Evolutionary conservation across 495 filamentous ascomycete species (phyloP), one percentile per base, ranked within the genome.

Genomic region (Xylaria cubensis): DNA sequence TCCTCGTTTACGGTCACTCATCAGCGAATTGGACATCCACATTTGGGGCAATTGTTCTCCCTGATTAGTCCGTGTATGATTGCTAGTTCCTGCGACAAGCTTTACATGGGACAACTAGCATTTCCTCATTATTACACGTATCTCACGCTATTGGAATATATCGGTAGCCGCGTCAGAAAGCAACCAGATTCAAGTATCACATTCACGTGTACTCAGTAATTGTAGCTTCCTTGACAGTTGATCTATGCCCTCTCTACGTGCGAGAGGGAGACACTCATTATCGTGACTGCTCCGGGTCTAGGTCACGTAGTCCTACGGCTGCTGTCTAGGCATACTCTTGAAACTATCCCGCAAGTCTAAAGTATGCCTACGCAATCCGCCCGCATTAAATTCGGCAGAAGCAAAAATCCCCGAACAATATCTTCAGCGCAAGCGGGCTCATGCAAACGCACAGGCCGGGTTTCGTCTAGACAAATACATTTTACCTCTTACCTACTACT

Each of bases 331-430:
- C 3, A 7, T 32, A 15, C 34, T 41, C n/a, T 41, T 67, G 34
- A 42, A 26, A 50, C 65, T 34, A 42, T 56, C 34, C 42, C 65
- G 50, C 65, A 46, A 42, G 50, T 56, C 19, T 55, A n/a, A 36
- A 67, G 13, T 39, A 36, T 21, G 48, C 50, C 65, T 51, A 56
- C 56, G 65, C 34, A 67, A 56, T 10, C 48, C 19, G 50, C 65
- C 48, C 36, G 50, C 65, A 67, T 67, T 32, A 29, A 50, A 67
- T 42, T 67, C 65, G 65, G 65, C 65, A 55, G 34, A 67, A 39
- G 32, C 48, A 12, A 48, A 67, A 67, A 55, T 67, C 64, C 55
- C 65, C 50, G 65, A 67, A 42, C 36, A 13, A 67, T 55, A 36
- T 56, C 39, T 56, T 67, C 36, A 36, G 50, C 36, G 24, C n/a